phyloP scores from a whole-genome alignment of 495 filamentous ascomycete genomes.

The Chaetomidium leptoderma region DNA sequence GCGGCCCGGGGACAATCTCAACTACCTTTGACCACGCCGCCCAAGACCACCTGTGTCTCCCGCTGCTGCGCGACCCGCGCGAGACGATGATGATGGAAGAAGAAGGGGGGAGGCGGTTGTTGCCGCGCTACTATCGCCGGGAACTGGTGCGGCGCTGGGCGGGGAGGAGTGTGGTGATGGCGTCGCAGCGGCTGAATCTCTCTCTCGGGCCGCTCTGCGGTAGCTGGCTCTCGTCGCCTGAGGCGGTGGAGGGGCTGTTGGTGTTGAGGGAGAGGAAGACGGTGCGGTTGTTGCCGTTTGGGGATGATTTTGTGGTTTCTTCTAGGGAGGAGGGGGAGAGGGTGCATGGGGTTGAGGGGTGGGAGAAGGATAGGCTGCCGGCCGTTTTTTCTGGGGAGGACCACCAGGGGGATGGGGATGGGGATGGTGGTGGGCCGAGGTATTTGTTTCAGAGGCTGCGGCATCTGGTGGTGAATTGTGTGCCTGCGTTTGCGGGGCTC shows the following conservation, averaged over 20 bases:
- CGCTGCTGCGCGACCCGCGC: slow-evolving; percentile 9
- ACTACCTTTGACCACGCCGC: slow-evolving; percentile 7
- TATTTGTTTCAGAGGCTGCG: not conserved
- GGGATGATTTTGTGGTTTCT: not conserved
- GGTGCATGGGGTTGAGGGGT: not conserved
- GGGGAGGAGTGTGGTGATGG: not conserved
- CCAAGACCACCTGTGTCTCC: not conserved
- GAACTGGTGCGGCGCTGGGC: slow-evolving; percentile 6
- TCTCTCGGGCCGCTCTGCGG: not conserved
- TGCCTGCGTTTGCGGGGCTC: not conserved
- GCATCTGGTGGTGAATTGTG: slow-evolving; percentile 8
- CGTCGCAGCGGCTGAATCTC: not conserved
- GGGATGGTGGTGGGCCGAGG: not conserved
- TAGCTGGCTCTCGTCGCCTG: not conserved
- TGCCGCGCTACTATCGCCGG: not conserved
- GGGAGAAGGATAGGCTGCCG: slow-evolving; percentile 9
- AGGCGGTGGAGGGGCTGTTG: not conserved
- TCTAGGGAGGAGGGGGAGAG: not conserved
- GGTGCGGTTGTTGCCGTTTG: not conserved
- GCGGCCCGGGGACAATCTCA: not conserved
- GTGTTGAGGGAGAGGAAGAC: not conserved
- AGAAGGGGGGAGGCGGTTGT: not conserved
- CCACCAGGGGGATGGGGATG: not conserved
- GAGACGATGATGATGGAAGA: not conserved
- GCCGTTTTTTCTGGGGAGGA: not conserved